Evolutionary conservation across 805 yeast species (phyloP).

Genomic region (Debaryomyces hansenii): DNA sequence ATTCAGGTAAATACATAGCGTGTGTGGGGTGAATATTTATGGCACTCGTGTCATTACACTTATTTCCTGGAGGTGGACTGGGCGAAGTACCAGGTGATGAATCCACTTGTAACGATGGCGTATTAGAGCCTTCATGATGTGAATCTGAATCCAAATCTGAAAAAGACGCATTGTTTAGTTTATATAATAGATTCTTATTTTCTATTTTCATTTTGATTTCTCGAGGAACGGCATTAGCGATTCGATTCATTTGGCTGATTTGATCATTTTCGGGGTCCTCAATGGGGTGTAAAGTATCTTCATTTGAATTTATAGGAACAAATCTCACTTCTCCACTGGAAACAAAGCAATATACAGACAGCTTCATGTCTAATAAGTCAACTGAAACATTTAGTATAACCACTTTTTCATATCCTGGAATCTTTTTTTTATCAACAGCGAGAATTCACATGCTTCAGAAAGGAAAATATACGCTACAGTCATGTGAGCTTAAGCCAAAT

Average conservation of each 20-base stretch:
- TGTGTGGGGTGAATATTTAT: slow-evolving; percentile 39
- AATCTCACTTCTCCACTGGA: slow-evolving; percentile 25
- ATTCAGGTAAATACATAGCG: slow-evolving; percentile 50
- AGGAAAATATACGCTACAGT: neutral
- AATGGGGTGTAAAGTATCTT: slow-evolving; percentile 10
- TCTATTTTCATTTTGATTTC: slow-evolving; percentile 8
- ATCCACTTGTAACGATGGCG: neutral
- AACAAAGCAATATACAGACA: slow-evolving; percentile 30
- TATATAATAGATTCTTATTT: slow-evolving; percentile 32
- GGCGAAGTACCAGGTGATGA: slow-evolving; percentile 1
- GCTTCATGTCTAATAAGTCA: slow-evolving; percentile 1
- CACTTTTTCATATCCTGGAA: too few relatives aligned
- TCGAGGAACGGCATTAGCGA: neutral
- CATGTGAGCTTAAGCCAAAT: neutral
- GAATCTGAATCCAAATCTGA: slow-evolving; percentile 32
- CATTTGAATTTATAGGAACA: slow-evolving; percentile 21
- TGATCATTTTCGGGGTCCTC: slow-evolving; percentile 1
- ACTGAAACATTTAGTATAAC: too few relatives aligned
- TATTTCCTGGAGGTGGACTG: slow-evolving; percentile 1
- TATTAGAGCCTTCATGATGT: slow-evolving; percentile 2
- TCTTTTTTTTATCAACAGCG: neutral
- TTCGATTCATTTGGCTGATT: neutral
- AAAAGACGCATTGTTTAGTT: slow-evolving; percentile 36
- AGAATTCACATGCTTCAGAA: neutral
- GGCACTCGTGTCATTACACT: slow-evolving; percentile 6